Percentiles rank a stretch among this genome's conserved stretches.
phyloP scores from a whole-genome alignment of 1,284 basidiomycete species.

The Sanghuangporus baumii region DNA sequence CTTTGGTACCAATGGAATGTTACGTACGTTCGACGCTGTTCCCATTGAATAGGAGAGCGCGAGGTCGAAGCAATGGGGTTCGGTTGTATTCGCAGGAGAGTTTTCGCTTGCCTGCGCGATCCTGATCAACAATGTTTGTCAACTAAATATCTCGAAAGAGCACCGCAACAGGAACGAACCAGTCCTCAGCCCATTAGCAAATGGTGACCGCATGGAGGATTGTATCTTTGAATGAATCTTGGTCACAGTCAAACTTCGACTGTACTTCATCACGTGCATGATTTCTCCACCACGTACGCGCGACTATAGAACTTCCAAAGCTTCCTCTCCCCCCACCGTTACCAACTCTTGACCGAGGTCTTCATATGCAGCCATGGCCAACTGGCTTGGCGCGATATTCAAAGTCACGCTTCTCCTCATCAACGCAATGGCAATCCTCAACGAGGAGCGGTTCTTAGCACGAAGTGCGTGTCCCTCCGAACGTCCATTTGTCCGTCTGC shows the following conservation, averaged over 20 bases:
- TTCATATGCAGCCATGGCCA: conserved; percentile 16
- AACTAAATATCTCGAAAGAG: not conserved
- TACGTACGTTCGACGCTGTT: conserved; percentile 26
- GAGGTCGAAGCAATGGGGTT: conserved; percentile 26
- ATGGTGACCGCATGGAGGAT: conserved; percentile 7
- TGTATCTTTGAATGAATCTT: not conserved
- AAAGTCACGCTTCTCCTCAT: conserved; percentile 78
- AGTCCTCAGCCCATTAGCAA: conserved; percentile 5
- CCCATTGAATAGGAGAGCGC: conserved; percentile 26
- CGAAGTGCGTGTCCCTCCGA: conserved; percentile 58
- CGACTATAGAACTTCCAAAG: not conserved
- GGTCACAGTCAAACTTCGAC: not conserved
- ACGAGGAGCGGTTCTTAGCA: conserved; percentile 92
- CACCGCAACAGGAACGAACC: not conserved
- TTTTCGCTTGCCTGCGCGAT: conserved; percentile 8
- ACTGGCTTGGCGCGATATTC: conserved; percentile 56
- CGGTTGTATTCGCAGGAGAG: conserved; percentile 16
- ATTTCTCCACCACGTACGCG: not conserved
- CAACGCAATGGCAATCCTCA: conserved; percentile 91
- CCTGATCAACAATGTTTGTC: not conserved
- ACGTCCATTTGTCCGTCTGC: not conserved
- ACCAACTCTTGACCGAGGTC: conserved; percentile 13
- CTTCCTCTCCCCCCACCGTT: conserved; percentile 4
- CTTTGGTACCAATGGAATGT: conserved; percentile 23
- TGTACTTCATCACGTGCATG: conserved; percentile 1